A percentile compares a stretch with the other conserved stretches of the same genome.
phyloP scores from a whole-genome alignment of 805 yeast genomes.

The Cephaloascus albidus region DNA sequence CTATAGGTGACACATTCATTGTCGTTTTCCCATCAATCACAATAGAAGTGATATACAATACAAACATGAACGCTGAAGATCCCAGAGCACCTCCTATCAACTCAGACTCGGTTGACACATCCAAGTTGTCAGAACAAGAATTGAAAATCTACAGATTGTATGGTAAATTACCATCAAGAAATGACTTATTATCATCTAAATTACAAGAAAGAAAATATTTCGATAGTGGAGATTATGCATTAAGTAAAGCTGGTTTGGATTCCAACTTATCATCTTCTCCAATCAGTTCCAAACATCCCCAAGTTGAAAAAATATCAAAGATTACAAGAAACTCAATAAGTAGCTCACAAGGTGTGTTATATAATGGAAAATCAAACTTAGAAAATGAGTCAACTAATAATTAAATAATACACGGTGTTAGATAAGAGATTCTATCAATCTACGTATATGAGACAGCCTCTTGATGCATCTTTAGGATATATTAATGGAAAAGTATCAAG shows the following conservation, averaged over 20 bases:
- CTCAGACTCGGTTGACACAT: slow-evolving; percentile 38
- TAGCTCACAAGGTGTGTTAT: slow-evolving; percentile 32
- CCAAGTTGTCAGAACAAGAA: slow-evolving; percentile 69
- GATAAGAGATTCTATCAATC: no score
- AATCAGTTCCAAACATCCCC: slow-evolving; percentile 36
- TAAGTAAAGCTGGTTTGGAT: slow-evolving; percentile 58
- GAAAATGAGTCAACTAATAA: slow-evolving; percentile 41
- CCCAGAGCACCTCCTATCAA: slow-evolving; percentile 40
- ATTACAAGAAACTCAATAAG: slow-evolving; percentile 52
- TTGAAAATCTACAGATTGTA: slow-evolving; percentile 67
- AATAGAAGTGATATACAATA: no score
- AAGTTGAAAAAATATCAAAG: slow-evolving; percentile 50
- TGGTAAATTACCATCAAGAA: slow-evolving; percentile 77
- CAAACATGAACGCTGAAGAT: slow-evolving; percentile 25
- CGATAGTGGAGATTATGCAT: slow-evolving; percentile 91
- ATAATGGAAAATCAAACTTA: slow-evolving; percentile 42
- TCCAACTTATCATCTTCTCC: slow-evolving; percentile 9
- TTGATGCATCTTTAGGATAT: background rate
- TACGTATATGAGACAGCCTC: background rate
- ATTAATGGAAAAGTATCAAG: background rate
- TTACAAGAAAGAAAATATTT: slow-evolving; percentile 84
- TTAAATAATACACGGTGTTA: no score
- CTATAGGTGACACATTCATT: no score
- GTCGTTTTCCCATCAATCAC: no score
- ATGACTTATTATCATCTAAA: slow-evolving; percentile 66